Base-by-base conservation (phyloP, 73 alveolate species). In the Symbiodinium pilosum region DNA sequence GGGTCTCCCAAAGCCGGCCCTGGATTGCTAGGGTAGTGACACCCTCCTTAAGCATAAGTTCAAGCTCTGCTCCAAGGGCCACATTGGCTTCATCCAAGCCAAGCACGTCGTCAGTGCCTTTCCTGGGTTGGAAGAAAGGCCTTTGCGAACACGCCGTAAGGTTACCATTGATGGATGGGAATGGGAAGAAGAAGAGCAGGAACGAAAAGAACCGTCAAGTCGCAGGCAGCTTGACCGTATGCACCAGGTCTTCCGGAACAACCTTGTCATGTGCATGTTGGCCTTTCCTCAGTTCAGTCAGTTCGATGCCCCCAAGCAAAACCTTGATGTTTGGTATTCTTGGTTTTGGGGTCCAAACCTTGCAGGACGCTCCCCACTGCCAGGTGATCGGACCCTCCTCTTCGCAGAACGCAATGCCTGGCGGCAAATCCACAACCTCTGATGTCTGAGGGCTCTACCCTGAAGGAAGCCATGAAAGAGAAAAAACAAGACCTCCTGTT, bases 111-210 rank as follows among this genome's bases (percentile, higher is more conserved):
- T 86, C 83, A 32, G 56, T 34, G 93, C 93, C 0, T 30, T 32
- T 1, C 93, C 93, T 0, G 93, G 52, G 41, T 4, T 86, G 39
- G 93, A 51, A 4, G 93, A 86, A 30, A 71, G 83, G 1, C 93
- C 83, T 30, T 30, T 51, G 56, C n/a, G 32, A 39, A 86, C 83
- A 14, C n/a, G 73, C 30, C 83, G 93, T 14, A 30, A 52, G 40
- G 32, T 52, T 56, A 86, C 83, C 11, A 38, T 86, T 1, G 69
- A 84, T 39, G 93, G 93, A 2, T 84, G 93, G 93, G 93, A 84
- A 30, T 4, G 14, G 11, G 93, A 86, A 86, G 93, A 84, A 5
- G 93, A 44, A 41, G 83, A 86, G 18, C 41, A 39, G 3, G 39
- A 68, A 16, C 30, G 83, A 16, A 47, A 47, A 14, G 21, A 6